Evolutionary conservation across 2,329 filamentous ascomycete genomes (phyloP).

Genomic region (Diaporthe caulivora): DNA sequence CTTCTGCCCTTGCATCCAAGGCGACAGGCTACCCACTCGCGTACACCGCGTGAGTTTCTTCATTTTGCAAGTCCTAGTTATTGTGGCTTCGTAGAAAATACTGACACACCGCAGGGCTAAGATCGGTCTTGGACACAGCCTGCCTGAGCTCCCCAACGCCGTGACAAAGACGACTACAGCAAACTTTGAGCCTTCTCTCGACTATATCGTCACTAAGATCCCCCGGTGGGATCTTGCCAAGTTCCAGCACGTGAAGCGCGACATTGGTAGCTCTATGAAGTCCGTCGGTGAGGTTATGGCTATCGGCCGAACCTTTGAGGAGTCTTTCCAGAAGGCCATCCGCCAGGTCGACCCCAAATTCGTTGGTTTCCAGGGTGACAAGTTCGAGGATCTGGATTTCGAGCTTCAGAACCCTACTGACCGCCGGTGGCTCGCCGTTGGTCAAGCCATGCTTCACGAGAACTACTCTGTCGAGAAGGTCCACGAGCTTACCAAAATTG

Average conservation of each 20-base stretch:
- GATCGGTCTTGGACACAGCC: slow-evolving; percentile 94
- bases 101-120: slow-evolving; percentile 69
- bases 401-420: slow-evolving; percentile 94
- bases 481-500: slow-evolving; percentile 96
- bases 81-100: neutral
- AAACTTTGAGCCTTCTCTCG: slow-evolving; percentile 97
- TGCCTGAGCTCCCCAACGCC: slow-evolving; percentile 96
- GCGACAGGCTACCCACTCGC: slow-evolving; percentile 96
- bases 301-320: slow-evolving; percentile 97
- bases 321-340: slow-evolving; percentile 99
- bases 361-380: slow-evolving; percentile 93
- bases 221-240: slow-evolving; percentile 98
- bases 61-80: neutral
- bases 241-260: slow-evolving; percentile 98
- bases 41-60: slow-evolving; percentile 77
- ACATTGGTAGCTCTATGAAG: slow-evolving; percentile 99
- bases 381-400: slow-evolving; percentile 92
- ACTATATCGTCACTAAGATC: slow-evolving; percentile 99
- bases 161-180: slow-evolving; percentile 99
- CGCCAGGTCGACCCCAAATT: slow-evolving; percentile 95
- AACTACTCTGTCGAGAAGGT: slow-evolving; percentile 93
- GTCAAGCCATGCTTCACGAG: slow-evolving; percentile 97
- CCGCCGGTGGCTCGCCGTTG: slow-evolving; percentile 95
- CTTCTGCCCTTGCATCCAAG: slow-evolving; percentile 95
- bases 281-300: slow-evolving; percentile 99